A percentile compares a stretch with the other conserved stretches of the same genome.
Conservation (phyloP, 2,329 filamentous ascomycete species). For the Ophiosphaerella korrae region DNA sequence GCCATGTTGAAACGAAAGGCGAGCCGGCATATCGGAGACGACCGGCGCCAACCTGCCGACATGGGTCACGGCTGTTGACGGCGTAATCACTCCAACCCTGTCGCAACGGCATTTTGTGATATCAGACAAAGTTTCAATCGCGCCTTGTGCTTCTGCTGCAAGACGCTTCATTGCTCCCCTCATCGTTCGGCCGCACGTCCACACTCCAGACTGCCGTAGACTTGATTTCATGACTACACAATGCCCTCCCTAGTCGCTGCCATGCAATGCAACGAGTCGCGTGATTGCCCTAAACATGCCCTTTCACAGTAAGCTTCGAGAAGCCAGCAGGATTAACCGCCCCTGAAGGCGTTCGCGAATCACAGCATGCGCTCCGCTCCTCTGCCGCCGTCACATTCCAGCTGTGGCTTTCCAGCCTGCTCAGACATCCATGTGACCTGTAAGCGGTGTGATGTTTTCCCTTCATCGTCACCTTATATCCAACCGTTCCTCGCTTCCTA, state of each 20-base stretch:
- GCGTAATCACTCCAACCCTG: slow-evolving; percentile 22
- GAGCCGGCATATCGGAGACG: slow-evolving; percentile 31
- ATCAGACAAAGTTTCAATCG: slow-evolving; percentile 11
- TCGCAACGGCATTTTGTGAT: slow-evolving; percentile 13
- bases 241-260: slow-evolving; percentile 9
- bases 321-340: slow-evolving; percentile 28
- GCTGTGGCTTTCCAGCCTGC: slow-evolving; percentile 9
- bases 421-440: slow-evolving; percentile 36
- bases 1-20: slow-evolving; percentile 30
- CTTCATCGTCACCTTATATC: slow-evolving; percentile 9
- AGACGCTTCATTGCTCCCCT: neutral
- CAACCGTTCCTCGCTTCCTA: slow-evolving; percentile 23
- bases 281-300: slow-evolving; percentile 23
- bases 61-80: slow-evolving; percentile 24
- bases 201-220: too few relatives aligned
- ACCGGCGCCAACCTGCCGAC: slow-evolving; percentile 25
- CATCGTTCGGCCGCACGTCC: too few relatives aligned
- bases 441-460: slow-evolving; percentile 38
- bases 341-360: slow-evolving; percentile 36
- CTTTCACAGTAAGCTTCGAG: slow-evolving; percentile 31
- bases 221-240: slow-evolving; percentile 3
- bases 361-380: slow-evolving; percentile 29
- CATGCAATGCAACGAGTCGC: slow-evolving; percentile 30
- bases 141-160: neutral
- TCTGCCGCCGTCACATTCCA: slow-evolving; percentile 14